Evolutionary conservation across 176 grass and related monocot species (phyloP), one percentile per base, ranked within the genome.

Genomic region (Triticum timopheevii): DNA sequence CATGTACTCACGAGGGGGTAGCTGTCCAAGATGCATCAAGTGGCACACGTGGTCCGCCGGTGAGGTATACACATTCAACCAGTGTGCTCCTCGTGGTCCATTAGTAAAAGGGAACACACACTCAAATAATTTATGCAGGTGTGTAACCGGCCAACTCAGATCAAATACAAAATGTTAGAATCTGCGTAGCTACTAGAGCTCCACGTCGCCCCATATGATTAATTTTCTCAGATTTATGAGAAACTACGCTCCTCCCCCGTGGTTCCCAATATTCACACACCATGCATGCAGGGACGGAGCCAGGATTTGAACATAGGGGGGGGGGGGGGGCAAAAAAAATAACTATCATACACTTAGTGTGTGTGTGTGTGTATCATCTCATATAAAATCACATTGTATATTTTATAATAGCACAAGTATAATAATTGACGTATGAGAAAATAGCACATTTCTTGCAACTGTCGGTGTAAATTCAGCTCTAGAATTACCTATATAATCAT

Each of bases 11-110:
- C n/a, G n/a, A n/a, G n/a, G n/a, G n/a, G n/a, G n/a, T n/a, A 49
- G 27, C 45, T 76, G 73, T 31, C 73, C 72, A 16, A 47, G 33
- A 30, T 13, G 44, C 79, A 83, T 69, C 73, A 76, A 76, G 73
- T 76, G 73, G 73, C 73, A 76, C 73, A 76, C 73, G 80, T 78
- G 80, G 65, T 64, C 87, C 81, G 25, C 7, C 15, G 16, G 23
- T 47, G 78, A 86, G 88, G 71, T 61, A 78, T 36, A 7, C n/a
- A 30, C 73, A 33, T 54, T 54, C 73, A 52, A 45, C 6, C 44
- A 12, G 73, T 30, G 71, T 82, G 88, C 79, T 71, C 72, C 88
- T 78, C 78, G 39, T 90, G 88, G 63, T 72, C 79, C 88, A 78
- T 76, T 85, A 83, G 12, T 70, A 79, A 31, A 25, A 34, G 68